Evolutionary conservation across 2,329 filamentous ascomycete species (phyloP), one percentile per base, ranked within the genome.

Genomic region (Phoma herbarum): DNA sequence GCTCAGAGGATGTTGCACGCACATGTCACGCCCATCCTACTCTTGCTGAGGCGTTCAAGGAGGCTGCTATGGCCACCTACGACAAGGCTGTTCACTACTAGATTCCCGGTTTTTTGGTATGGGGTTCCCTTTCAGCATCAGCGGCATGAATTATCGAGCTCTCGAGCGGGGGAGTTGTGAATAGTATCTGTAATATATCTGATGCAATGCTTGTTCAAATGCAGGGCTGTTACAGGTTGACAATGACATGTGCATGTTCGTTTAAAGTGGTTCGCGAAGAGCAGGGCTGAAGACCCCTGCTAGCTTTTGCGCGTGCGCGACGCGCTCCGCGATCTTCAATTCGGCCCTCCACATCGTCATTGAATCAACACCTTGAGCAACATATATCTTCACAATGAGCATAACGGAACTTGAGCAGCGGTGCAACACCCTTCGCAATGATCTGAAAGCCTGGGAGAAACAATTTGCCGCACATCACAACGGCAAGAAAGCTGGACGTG

Each of bases 21-120:
- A 98, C 95, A 65, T 95, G 92, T 81, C 95, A 99, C 81, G 95
- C 95, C 55, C 95, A 99, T 82, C 95, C 95, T 56, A 97, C 93
- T 50, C 85, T 99, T 60, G 89, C 94, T 23, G 95, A 99, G 84
- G 95, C 95, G 43, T 98, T 99, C 87, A 99, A 99, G 86, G 95
- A 99, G 87, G 95, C 95, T 74, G 95, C 95, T 70, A 98, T 99
- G 95, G 91, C 92, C 63, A 97, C 94, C 49, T 93, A 96, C 83
- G 87, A 89, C 74, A 95, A 97, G 85, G 90, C 95, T 67, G 97
- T 99, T 78, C 95, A 99, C 84, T 96, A 90, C 81, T 99, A 76
- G 71, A 68, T 71, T 69, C 67, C 61, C 57, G 49, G 59, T 66
- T 69, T 35, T 43, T 68, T 67, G 59, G 60, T 64, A 63, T 61